Percentiles rank a stretch among this genome's conserved stretches.
Conservation (phyloP, 1,284 basidiomycete species). For the Ganoderma lucidum region DNA sequence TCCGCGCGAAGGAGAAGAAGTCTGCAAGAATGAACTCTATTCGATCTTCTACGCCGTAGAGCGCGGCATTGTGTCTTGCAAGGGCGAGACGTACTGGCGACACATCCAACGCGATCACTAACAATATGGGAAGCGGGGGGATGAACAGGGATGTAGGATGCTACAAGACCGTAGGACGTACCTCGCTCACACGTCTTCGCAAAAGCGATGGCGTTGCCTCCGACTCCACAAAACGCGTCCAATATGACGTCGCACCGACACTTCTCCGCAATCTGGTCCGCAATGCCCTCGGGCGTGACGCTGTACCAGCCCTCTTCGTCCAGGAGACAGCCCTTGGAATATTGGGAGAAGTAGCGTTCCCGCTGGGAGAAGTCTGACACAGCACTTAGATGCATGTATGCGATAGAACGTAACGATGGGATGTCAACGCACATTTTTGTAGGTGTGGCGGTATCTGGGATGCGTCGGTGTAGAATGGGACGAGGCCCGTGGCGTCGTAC, state of each 20-base stretch:
- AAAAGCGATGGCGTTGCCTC: conserved; percentile 97
- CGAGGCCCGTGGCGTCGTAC: conserved; percentile 76
- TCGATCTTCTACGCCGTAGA: conserved; percentile 93
- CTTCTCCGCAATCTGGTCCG: conserved; percentile 90
- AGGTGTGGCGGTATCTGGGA: conserved; percentile 79
- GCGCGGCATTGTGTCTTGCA: conserved; percentile 90
- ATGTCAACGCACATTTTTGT: conserved; percentile 75
- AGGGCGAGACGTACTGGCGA: conserved; percentile 85
- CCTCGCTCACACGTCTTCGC: conserved; percentile 93
- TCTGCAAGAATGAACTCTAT: conserved; percentile 95
- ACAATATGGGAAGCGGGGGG: conserved; percentile 6
- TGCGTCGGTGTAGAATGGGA: conserved; percentile 69
- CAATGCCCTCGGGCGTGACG: conserved; percentile 93
- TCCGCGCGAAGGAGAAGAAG: conserved; percentile 80
- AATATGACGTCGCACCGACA: conserved; percentile 87
- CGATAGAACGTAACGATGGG: conserved; percentile 10
- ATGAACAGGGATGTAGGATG: conserved; percentile 13
- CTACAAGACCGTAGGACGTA: conserved; percentile 45
- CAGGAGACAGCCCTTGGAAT: conserved; percentile 79
- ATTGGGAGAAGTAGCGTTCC: conserved; percentile 81
- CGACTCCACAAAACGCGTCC: conserved; percentile 98
- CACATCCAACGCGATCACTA: conserved; percentile 93
- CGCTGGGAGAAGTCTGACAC: conserved; percentile 85
- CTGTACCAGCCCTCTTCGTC: conserved; percentile 97
- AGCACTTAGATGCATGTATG: conserved; percentile 8